Base-by-base conservation (phyloP, 2,329 filamentous ascomycete species). In the Ophiostoma perfectum region DNA sequence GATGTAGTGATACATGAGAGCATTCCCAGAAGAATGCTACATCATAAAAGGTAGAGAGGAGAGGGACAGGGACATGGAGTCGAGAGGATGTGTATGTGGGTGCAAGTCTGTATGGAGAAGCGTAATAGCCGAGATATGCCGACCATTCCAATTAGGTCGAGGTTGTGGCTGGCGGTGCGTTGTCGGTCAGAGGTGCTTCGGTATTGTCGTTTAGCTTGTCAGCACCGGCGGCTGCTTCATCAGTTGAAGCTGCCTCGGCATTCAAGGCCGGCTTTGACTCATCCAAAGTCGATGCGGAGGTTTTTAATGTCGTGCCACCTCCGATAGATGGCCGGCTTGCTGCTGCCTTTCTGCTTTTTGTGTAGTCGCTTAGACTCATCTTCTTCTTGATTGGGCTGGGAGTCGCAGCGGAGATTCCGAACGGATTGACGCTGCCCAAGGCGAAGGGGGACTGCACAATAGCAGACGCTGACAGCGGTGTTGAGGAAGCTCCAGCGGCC, bases 351-450 rank as follows among this genome's bases (percentile, higher is more conserved):
- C 84, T 80, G 71, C 83, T 85, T 75, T 85, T 87, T 8, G 81
- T 84, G 73, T 90, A 90, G 73, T 89, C 87, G 73, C 86, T 89
- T 1, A 89, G 76, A 71, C 85, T 89, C 49, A 90, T 78, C 76
- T 89, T 89, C 80, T 90, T 89, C 77, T 88, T 88, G 44, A 86
- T 79, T 2, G 87, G 87, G 71, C 85, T 88, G 2, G 85, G 84
- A 36, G 81, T 80, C 9, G 80, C 80, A 5, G 75, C 75, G 0
- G 66, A 8, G 6, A 79, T 74, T 4, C 77, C 74, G 66, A 86
- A 83, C 0, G 83, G 78, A 64, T 77, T 82, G 0, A 80, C 72
- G 44, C 80, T 73, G 67, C 75, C 78, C 39, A 73, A 73, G 3
- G 81, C 79, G 67, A 84, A 82, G 0, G 86, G 84, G 0, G 86